Evolutionary conservation across 2,329 filamentous ascomycete genomes (phyloP), one percentile per base, ranked within the genome.

Genomic region (Neocatenulostroma microsporum): DNA sequence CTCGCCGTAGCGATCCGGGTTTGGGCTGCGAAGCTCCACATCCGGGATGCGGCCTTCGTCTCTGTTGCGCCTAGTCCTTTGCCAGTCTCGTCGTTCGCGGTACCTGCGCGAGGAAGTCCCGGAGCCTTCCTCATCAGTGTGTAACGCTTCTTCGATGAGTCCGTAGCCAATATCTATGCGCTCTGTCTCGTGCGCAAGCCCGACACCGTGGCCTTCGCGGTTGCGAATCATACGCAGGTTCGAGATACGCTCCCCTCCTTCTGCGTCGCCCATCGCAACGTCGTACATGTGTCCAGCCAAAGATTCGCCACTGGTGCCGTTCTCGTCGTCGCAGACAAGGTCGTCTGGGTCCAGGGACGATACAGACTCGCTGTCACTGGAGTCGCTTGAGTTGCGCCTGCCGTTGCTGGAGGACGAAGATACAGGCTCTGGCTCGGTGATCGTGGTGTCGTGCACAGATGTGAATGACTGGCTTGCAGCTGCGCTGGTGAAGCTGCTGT

Each of bases 401-500:
- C 60, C 60, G 8, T 63, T 49, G n/a, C 57, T 62, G 30, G 63
- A 45, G 4, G 34, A 42, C 15, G 47, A 47, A 20, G 39, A 43
- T 2, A 29, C 34, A 11, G 32, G 35, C 10, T 52, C 48, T 5
- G 49, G 46, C 9, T 52, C 51, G 0, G 46, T 53, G 15, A 70
- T 67, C 3, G 58, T 54, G 3, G 54, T 56, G 3, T 61, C 62
- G 11, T 44, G 38, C 19, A 46, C 48, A 8, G 54, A 49, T 15
- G 43, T 45, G 48, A 68, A 69, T 0, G 73, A 73, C 10, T 67
- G 67, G 25, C 70, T 68, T 3, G 72, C 66, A n/a, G 67, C 66
- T 1, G 71, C 70, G 8, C 84, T 88, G 0, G 80, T 74, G 57
- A 94, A 94, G 0, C 87, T 94, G 1, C 86, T 88, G 20, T 83